Conservation (phyloP, 1,139 yeast genomes). For the Diutina ranongensis region DNA sequence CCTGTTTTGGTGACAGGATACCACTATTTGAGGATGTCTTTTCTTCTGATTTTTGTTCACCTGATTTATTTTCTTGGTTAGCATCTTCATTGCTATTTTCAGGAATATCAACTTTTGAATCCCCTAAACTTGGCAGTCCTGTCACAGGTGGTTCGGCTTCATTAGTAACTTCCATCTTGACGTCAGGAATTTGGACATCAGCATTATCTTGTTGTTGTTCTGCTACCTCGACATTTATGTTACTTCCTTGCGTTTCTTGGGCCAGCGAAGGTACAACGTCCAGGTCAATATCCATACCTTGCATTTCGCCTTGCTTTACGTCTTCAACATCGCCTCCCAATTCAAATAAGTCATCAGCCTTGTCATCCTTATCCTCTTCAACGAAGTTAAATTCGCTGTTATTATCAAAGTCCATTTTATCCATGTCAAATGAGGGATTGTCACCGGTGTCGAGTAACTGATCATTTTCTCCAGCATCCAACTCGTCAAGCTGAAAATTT, state of each 20-base stretch:
- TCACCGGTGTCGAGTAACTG: background rate
- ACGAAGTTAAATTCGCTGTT: background rate
- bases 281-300: background rate
- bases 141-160: too few species aligned
- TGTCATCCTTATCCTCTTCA: background rate
- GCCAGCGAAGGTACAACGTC: too few species aligned
- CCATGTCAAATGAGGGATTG: background rate
- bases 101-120: constrained; percentile 79
- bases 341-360: background rate
- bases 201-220: background rate
- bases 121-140: too few species aligned
- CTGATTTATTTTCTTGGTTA: background rate
- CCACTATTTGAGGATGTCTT: too few species aligned
- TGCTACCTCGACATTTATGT: too few species aligned
- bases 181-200: background rate
- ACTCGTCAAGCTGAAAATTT: constrained; percentile 2
- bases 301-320: background rate
- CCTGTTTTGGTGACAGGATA: too few species aligned
- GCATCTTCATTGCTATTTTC: constrained; percentile 81
- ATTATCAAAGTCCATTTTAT: constrained; percentile 1
- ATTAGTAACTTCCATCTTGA: background rate
- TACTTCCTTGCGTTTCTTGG: too few species aligned
- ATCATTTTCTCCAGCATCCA: background rate
- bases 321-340: background rate
- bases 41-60: background rate